Base-by-base conservation (phyloP, 129 eudicot genomes). In the sunflower (Helianthus annuus) region DNA sequence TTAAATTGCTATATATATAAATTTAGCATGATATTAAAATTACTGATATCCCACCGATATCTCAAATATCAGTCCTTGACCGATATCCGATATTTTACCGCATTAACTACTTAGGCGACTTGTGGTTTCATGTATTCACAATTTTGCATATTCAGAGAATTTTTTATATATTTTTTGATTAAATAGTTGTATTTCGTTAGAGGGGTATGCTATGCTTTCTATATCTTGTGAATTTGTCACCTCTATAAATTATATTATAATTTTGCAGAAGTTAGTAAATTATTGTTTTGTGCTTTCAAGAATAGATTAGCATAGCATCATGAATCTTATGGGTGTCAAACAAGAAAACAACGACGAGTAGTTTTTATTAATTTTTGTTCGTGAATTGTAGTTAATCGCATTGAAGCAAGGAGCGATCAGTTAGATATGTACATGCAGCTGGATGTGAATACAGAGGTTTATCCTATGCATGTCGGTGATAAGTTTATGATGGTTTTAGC, bases 401-500 rank as follows among this genome's bases (percentile, higher is more conserved):
- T 92, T 52, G 82, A 82, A 74, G 97, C 93, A 48, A 57, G 82
- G 48, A 89, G 97, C 80, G 96, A 89, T 69, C 92, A 85, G 68
- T 81, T 86, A 73, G 96, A 89, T 67, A 85, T 88, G 87, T 80
- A 83, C 75, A 83, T 89, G 91, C 90, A 79, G 79, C 88, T 93
- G 62, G 98, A 93, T 72, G 85, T 93, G 57, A 93, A 93, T 57
- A 68, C 84, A 7, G 98, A 93, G 40, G 57, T 93, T 24, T 93
- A 89, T 80, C 96, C 92, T n/a, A 80, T 93, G 88, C 84, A 72
- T 65, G 79, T 57, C 29, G 96, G 94, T 36, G 96, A 93, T 36
- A 89, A 88, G 34, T 93, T 89, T 76, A 87, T 83, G 84, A 85
- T 93, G 91, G 98, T 79, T 55, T 69, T 93, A 54, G 98, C 97